A percentile compares a stretch with the other conserved stretches of the same genome.
These are phyloP conservation scores for Globisporangium canariense DNA, from an alignment of 352 stramenopile genomes.

Conservation along the genomic window DNA sequence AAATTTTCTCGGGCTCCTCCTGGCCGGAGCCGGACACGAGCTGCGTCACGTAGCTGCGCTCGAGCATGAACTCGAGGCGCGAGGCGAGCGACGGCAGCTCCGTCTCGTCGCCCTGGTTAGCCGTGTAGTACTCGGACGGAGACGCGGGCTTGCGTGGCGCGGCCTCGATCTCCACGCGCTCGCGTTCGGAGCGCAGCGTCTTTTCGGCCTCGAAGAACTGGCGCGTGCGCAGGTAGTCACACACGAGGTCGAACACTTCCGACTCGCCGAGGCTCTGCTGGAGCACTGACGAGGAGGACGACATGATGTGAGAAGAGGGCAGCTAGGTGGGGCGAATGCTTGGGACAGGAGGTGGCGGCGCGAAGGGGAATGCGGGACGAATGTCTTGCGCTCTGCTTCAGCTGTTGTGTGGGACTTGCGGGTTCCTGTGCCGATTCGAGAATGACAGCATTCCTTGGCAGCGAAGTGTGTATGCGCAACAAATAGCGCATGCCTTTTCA, in stretches of 20 bases:
- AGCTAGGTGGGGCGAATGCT: background rate
- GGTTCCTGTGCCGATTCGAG: constrained; percentile 17
- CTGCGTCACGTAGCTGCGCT: constrained; percentile 83
- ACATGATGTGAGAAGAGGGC: constrained; percentile 17
- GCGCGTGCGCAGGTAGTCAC: constrained; percentile 82
- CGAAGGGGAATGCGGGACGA: constrained; percentile 5
- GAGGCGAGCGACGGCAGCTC: constrained; percentile 42
- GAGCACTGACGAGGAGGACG: constrained; percentile 55
- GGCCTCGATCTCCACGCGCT: constrained; percentile 30
- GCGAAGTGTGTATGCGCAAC: constrained; percentile 14
- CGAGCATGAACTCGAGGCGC: constrained; percentile 74
- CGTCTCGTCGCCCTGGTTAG: constrained; percentile 37
- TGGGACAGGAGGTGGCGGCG: background rate
- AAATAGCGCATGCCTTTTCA: background rate
- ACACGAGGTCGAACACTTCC: constrained; percentile 87
- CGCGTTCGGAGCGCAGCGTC: constrained; percentile 67
- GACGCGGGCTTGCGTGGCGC: constrained; percentile 11
- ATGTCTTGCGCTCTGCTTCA: constrained; percentile 1
- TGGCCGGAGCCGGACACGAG: constrained; percentile 67
- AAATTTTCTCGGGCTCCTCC: constrained; percentile 69
- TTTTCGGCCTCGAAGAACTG: constrained; percentile 85
- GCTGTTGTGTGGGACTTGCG: background rate
- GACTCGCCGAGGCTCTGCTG: constrained; percentile 81
- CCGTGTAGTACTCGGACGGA: constrained; percentile 23
- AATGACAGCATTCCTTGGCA: constrained; percentile 3